A percentile compares a stretch with the other conserved stretches of the same genome.
Conservation (phyloP, 768 basidiomycete species). For the Lactarius psammicola region DNA sequence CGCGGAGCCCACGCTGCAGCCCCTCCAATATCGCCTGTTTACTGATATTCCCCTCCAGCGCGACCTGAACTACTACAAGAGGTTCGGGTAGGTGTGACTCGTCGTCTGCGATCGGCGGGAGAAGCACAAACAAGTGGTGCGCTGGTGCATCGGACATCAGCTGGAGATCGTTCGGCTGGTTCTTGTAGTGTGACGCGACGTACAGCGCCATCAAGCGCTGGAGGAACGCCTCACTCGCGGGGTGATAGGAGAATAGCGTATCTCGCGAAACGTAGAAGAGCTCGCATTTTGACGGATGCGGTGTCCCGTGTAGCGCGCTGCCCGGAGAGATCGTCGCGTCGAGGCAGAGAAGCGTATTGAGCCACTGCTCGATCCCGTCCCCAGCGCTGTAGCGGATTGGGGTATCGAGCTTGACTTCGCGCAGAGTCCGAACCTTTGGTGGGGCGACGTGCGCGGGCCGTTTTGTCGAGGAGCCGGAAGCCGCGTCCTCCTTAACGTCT, state of each 20-base stretch:
- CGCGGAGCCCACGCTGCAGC: constrained; percentile 75
- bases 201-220: constrained; percentile 99
- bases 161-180: constrained; percentile 98
- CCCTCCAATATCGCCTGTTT: constrained; percentile 84
- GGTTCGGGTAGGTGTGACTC: constrained; percentile 92
- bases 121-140: constrained; percentile 92
- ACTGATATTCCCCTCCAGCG: constrained; percentile 91
- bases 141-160: constrained; percentile 95
- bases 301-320: constrained; percentile 70
- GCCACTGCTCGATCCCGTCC: constrained; percentile 93
- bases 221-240: constrained; percentile 94
- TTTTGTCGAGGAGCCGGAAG: constrained; percentile 45
- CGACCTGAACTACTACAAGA: constrained; percentile 92
- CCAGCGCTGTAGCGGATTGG: constrained; percentile 89
- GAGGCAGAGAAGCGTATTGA: constrained; percentile 86
- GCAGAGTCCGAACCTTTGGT: constrained; percentile 70
- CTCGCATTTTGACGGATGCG: constrained; percentile 91
- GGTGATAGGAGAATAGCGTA: constrained; percentile 95
- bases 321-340: constrained; percentile 69
- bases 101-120: constrained; percentile 89
- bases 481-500: constrained; percentile 48
- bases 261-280: constrained; percentile 95
- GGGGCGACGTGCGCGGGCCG: constrained; percentile 54
- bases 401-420: constrained; percentile 92
- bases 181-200: constrained; percentile 98